phyloP scores from a whole-genome alignment of 2,329 filamentous ascomycete species.

The Fulvia fulva region DNA sequence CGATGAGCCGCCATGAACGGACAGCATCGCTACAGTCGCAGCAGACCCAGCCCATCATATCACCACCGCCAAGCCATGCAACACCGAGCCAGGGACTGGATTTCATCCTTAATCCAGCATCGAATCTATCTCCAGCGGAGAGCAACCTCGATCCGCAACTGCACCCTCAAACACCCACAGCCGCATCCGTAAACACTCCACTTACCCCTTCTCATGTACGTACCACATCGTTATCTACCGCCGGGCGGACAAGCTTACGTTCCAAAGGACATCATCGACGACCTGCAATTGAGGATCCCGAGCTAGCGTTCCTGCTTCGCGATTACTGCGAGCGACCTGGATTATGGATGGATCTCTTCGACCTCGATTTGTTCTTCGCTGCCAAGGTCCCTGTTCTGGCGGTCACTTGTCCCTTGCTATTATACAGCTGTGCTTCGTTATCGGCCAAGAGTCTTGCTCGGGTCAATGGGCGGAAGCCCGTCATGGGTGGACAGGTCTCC shows the following conservation, averaged over 20 bases:
- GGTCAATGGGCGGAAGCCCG: constrained; percentile 50
- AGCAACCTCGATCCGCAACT: constrained; percentile 31
- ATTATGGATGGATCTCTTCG: constrained; percentile 50
- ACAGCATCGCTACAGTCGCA: constrained; percentile 27
- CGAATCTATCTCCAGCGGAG: constrained; percentile 31
- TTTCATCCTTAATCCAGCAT: constrained; percentile 52
- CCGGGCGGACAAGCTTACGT: constrained; percentile 29
- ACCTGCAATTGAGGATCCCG: constrained; percentile 28
- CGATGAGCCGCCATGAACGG: constrained; percentile 24
- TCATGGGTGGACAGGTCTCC: constrained; percentile 44
- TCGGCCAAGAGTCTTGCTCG: constrained; percentile 58
- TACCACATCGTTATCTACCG: constrained; percentile 26
- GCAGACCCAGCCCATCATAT: constrained; percentile 8
- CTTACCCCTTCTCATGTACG: constrained; percentile 28
- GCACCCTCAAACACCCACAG: constrained; percentile 22
- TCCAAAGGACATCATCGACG: constrained; percentile 22
- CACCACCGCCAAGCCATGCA: constrained; percentile 22
- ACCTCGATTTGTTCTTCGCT: constrained; percentile 57
- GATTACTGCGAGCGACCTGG: constrained; percentile 51
- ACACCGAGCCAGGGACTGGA: constrained; percentile 46
- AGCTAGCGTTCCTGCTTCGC: constrained; percentile 53
- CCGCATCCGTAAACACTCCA: constrained; percentile 1
- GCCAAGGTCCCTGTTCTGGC: constrained; percentile 57
- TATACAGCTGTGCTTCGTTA: constrained; percentile 57
- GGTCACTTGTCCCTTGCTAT: constrained; percentile 45